Percentiles rank a stretch among this genome's conserved stretches.
Evolutionary conservation across 345 rosid genomes (phyloP).

Genomic region (Firmiana major): DNA sequence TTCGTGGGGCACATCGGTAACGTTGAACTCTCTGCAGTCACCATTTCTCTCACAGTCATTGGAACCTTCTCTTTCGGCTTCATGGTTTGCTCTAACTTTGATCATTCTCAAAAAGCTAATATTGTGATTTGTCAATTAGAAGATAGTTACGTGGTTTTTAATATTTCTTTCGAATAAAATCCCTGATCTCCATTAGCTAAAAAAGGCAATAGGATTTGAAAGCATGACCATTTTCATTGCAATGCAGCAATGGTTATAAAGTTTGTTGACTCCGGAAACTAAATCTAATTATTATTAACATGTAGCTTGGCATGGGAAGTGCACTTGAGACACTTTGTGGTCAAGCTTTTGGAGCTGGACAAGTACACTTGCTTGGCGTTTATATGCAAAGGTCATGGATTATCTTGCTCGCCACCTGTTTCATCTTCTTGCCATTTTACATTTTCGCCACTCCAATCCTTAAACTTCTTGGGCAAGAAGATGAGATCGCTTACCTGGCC

Average conservation of each 20-base stretch:
- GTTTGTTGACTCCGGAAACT: neutral
- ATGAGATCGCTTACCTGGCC: slow-evolving; percentile 47
- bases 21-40: slow-evolving; percentile 42
- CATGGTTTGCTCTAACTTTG: slow-evolving; percentile 26
- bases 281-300: neutral
- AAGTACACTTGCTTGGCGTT: slow-evolving; percentile 61
- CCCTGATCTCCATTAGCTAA: neutral
- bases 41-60: slow-evolving; percentile 43
- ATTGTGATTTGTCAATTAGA: no score
- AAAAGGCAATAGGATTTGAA: neutral
- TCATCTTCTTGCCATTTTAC: slow-evolving; percentile 54
- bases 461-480: slow-evolving; percentile 54
- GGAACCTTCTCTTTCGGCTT: slow-evolving; percentile 58
- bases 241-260: neutral
- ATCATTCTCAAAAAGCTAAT: no score
- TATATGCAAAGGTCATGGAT: slow-evolving; percentile 87
- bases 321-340: slow-evolving; percentile 90
- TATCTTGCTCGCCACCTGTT: slow-evolving; percentile 40
- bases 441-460: slow-evolving; percentile 61
- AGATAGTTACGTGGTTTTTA: no score
- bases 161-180: no score
- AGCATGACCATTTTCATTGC: neutral
- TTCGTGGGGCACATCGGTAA: slow-evolving; percentile 56
- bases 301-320: slow-evolving; percentile 94
- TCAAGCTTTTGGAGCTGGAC: slow-evolving; percentile 87